Conservation (phyloP, 768 basidiomycete species). For the Boletus sp. region DNA sequence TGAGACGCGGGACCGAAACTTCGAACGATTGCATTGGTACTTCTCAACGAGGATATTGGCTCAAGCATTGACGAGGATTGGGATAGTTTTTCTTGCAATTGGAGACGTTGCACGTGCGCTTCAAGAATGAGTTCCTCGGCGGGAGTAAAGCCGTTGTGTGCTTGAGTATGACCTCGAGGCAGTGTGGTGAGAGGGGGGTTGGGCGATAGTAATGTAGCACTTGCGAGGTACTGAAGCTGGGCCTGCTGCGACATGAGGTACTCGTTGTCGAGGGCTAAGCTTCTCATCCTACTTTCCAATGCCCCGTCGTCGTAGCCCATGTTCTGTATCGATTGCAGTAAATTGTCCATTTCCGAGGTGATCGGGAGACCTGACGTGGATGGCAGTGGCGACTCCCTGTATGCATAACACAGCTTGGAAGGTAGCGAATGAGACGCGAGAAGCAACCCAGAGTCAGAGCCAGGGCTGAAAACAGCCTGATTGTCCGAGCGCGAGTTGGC, state of each 20-base stretch:
- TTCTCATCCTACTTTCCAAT: conserved; percentile 13
- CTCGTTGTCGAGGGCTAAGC: conserved; percentile 14
- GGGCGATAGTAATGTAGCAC: conserved; percentile 11
- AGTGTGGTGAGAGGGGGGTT: conserved; percentile 5
- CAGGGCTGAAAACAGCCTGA: conserved; percentile 2
- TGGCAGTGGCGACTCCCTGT: conserved; percentile 16
- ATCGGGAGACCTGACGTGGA: conserved; percentile 19
- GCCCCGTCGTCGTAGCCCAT: conserved; percentile 19
- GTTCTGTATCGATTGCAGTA: conserved; percentile 37
- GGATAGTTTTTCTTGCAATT: conserved; percentile 12
- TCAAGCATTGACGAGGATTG: conserved; percentile 10
- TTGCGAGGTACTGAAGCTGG: conserved; percentile 25
- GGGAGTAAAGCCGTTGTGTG: conserved; percentile 60
- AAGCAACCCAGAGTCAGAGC: conserved; percentile 2
- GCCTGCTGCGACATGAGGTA: conserved; percentile 19
- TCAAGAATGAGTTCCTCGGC: conserved; percentile 69
- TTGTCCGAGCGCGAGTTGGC: conserved; percentile 3
- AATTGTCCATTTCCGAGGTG: conserved; percentile 39
- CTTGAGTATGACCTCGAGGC: conserved; percentile 33
- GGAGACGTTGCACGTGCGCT: conserved; percentile 39
- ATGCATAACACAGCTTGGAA: conserved; percentile 18
- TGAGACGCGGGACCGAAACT: conserved; percentile 4
- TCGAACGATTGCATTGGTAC: conserved; percentile 6
- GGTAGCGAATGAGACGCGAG: conserved; percentile 21
- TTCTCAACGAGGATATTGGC: conserved; percentile 4